phyloP scores from a whole-genome alignment of 345 rosid genomes.

The Litchi chinensis region DNA sequence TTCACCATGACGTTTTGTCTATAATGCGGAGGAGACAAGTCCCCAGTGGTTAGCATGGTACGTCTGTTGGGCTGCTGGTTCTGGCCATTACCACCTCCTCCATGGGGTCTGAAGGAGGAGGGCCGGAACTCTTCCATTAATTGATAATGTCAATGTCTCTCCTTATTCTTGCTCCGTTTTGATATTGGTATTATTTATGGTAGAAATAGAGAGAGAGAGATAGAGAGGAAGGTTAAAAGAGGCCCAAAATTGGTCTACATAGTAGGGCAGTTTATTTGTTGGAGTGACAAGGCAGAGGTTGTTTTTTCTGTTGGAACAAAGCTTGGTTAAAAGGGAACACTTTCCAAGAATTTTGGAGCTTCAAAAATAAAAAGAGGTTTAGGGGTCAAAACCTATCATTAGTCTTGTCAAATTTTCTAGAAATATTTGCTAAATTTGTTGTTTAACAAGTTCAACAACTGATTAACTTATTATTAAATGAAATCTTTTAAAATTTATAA shows the following conservation, averaged over 20 bases:
- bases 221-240: background rate
- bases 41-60: background rate
- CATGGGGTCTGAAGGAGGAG: slow-evolving; percentile 24
- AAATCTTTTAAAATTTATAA: no score
- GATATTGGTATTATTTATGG: background rate
- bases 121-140: slow-evolving; percentile 1
- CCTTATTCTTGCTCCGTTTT: background rate
- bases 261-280: background rate
- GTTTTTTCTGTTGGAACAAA: background rate
- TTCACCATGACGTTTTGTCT: background rate
- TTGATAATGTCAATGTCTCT: background rate
- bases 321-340: background rate
- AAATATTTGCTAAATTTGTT: background rate
- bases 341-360: background rate
- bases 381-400: no score
- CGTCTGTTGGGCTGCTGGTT: slow-evolving; percentile 5
- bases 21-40: background rate
- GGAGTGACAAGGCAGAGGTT: background rate
- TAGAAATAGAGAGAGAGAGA: background rate
- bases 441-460: background rate
- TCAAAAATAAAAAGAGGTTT: no score
- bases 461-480: no score
- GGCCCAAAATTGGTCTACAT: background rate
- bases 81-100: slow-evolving; percentile 25
- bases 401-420: background rate